These are phyloP conservation scores for Salvia hispanica DNA, from an alignment of 257 asterid genomes.

Conservation along the genomic window DNA sequence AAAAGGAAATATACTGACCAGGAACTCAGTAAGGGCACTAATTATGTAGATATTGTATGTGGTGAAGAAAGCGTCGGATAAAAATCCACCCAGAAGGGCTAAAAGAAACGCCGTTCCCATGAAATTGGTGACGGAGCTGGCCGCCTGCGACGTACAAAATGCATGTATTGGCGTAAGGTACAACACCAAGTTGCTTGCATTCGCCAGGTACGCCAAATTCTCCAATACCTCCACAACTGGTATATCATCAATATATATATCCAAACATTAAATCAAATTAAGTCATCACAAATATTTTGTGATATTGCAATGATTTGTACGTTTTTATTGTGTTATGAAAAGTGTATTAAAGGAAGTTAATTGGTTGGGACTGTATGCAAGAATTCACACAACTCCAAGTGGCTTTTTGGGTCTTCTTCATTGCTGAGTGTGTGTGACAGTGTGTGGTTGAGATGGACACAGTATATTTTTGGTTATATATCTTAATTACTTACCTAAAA, in stretches of 20 bases:
- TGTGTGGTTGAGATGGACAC: too few species aligned
- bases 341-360: constrained; percentile 7
- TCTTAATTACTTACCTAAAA: constrained; percentile 52
- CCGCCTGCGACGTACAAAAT: constrained; percentile 68
- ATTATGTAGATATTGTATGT: constrained; percentile 59
- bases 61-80: constrained; percentile 80
- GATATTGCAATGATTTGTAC: neutral
- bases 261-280: too few species aligned
- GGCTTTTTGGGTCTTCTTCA: constrained; percentile 24
- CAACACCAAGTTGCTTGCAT: constrained; percentile 88
- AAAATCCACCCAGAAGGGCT: constrained; percentile 85
- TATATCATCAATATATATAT: too few species aligned
- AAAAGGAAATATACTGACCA: constrained; percentile 35
- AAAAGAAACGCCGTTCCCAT: constrained; percentile 95
- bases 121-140: constrained; percentile 81
- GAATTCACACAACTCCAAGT: constrained; percentile 37
- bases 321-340: constrained; percentile 1
- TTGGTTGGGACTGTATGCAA: constrained; percentile 43
- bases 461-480: too few species aligned
- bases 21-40: constrained; percentile 63
- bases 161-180: constrained; percentile 73
- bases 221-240: constrained; percentile 91
- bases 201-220: constrained; percentile 88
- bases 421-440: neutral
- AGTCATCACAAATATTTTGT: too few species aligned